phyloP scores from a whole-genome alignment of 345 rosid genomes.

The Ceriops zippeliana region DNA sequence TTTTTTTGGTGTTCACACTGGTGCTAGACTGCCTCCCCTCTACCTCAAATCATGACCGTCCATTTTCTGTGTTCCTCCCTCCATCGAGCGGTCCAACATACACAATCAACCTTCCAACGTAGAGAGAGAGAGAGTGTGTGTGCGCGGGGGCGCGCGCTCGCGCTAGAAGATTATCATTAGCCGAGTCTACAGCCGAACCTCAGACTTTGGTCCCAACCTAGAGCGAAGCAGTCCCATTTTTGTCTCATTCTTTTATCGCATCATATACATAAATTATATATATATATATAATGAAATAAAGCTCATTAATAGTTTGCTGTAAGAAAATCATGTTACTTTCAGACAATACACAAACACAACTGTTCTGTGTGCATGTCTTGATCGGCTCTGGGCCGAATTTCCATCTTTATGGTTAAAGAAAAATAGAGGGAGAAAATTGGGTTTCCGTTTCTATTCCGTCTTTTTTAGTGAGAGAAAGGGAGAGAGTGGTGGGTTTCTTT shows the following conservation, averaged over 20 bases:
- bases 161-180: neutral
- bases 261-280: neutral
- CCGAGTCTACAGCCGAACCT: constrained; percentile 30
- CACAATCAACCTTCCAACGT: neutral
- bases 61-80: constrained; percentile 5
- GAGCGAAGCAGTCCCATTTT: neutral
- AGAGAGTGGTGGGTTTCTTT: neutral
- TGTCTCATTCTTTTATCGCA: neutral
- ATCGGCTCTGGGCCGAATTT: constrained; percentile 9
- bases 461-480: neutral
- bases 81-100: constrained; percentile 9
- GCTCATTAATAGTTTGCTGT: neutral
- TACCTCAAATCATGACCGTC: constrained; percentile 12
- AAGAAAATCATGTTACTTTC: neutral
- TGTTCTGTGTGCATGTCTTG: neutral
- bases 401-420: constrained; percentile 6
- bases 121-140: neutral
- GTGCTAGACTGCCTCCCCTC: constrained; percentile 13
- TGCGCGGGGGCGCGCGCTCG: too few relatives aligned
- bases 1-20: neutral
- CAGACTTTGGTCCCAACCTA: constrained; percentile 15
- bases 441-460: neutral
- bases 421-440: neutral
- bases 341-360: constrained; percentile 5
- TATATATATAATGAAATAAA: neutral